Evolutionary conservation across 768 basidiomycete species (phyloP), one percentile per base, ranked within the genome.

Genomic region (Tricholoma hemisulphureum): DNA sequence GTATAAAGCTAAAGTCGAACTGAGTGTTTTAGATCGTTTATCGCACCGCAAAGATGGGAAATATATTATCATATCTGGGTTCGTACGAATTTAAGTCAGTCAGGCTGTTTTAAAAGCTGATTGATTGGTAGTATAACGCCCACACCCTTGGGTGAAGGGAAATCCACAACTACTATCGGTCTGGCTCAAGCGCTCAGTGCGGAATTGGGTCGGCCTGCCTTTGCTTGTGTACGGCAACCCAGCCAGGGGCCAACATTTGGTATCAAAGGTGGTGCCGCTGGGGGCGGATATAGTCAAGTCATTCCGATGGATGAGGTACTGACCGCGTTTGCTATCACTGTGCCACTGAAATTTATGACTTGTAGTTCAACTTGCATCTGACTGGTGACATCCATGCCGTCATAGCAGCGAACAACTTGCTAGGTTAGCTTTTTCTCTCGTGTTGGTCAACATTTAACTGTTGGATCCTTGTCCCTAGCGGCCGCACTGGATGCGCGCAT

Each of bases 201-300:
- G 46, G 94, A 97, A 71, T 84, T 98, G 32, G 87, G 88, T 58
- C 93, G 95, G 55, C 89, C 93, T 29, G 83, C 94, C 9, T 98
- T 97, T 71, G 96, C 97, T 46, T 97, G 95, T 71, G 95, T 98
- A 21, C 89, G 96, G 55, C 97, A 99, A 70, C 97, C 97, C 4
- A 95, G 93, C 76, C 96, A 99, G 73, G 96, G 97, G 11, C 96
- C 96, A 31, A 98, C 96, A 0, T 99, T 98, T 70, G 96, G 96
- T 64, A 97, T 99, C 80, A 99, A 99, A 75, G 96, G 96, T 63
- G 97, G 96, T 65, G 96, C 96, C 34, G 96, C 96, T 41, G 96
- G 97, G 37, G 96, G 96, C 59, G 96, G 96, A 53, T 99, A 98
- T 78, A 94, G 93, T 70, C 95, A 97, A 70, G 92, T 99, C 67